A percentile compares a stretch with the other conserved stretches of the same genome.
phyloP scores from a whole-genome alignment of 441 rosid species.

The Capsella rubella region DNA sequence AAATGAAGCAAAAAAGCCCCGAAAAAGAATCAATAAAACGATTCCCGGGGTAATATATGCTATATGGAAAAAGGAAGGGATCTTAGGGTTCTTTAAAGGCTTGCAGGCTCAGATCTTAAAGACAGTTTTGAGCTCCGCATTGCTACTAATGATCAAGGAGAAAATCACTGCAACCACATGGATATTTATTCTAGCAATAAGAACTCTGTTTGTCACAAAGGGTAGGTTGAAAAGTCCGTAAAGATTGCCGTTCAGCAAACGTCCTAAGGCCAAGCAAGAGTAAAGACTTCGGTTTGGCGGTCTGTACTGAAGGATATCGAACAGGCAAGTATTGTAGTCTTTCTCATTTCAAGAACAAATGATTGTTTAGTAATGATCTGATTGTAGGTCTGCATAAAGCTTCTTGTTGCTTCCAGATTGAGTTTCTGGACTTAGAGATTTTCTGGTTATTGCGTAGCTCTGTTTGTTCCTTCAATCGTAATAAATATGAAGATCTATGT shows the following conservation, averaged over 20 bases:
- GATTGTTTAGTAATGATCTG: slow-evolving; percentile 10
- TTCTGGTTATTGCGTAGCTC: not conserved
- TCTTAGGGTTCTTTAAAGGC: slow-evolving; percentile 86
- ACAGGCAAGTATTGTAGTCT: slow-evolving; percentile 18
- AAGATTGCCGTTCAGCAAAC: not conserved
- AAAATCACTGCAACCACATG: slow-evolving; percentile 81
- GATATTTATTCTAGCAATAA: slow-evolving; percentile 73
- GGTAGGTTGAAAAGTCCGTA: slow-evolving; percentile 39
- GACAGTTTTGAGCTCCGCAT: slow-evolving; percentile 85
- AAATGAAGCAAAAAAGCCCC: slow-evolving; percentile 41
- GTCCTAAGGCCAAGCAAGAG: slow-evolving; percentile 26
- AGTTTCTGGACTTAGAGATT: slow-evolving; percentile 11
- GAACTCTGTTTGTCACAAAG: slow-evolving; percentile 42
- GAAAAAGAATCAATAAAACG: slow-evolving; percentile 51
- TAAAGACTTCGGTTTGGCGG: slow-evolving; percentile 18
- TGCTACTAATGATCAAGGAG: slow-evolving; percentile 92
- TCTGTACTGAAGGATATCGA: slow-evolving; percentile 6
- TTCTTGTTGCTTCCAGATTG: slow-evolving; percentile 30
- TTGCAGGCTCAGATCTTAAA: slow-evolving; percentile 84
- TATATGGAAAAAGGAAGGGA: slow-evolving; percentile 87
- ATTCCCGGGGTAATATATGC: slow-evolving; percentile 56
- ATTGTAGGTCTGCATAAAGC: slow-evolving; percentile 27
- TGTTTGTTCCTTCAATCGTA: slow-evolving; percentile 24
- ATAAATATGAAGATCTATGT: slow-evolving; percentile 22
- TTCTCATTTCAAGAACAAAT: slow-evolving; percentile 28